Conservation (phyloP, 768 basidiomycete genomes). For the Tubosaeta sp. region DNA sequence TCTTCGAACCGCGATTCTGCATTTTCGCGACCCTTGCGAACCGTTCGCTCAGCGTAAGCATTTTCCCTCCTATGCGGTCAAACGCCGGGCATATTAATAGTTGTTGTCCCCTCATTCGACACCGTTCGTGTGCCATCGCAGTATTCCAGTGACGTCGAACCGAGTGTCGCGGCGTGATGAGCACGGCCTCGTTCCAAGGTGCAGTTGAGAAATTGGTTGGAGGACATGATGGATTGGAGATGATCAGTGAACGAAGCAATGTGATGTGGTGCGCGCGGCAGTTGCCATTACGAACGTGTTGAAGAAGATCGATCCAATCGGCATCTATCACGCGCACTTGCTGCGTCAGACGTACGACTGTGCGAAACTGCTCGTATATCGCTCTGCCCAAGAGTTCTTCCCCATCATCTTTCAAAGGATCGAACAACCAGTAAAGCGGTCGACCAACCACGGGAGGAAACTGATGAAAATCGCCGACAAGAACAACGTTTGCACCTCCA, state of each 20-base stretch:
- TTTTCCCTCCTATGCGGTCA: neutral
- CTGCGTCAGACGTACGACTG: neutral
- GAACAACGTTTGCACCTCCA: neutral
- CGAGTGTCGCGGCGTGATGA: conserved; percentile 37
- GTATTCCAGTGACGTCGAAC: conserved; percentile 37
- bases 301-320: neutral
- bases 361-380: neutral
- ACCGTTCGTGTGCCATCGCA: neutral
- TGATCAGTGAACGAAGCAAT: conserved; percentile 24
- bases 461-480: neutral
- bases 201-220: conserved; percentile 20
- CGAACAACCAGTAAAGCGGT: neutral
- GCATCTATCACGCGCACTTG: neutral
- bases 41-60: neutral
- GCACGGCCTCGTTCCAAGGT: conserved; percentile 33
- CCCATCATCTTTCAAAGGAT: neutral
- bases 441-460: neutral
- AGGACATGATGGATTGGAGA: conserved; percentile 12
- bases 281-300: conserved; percentile 13
- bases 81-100: neutral
- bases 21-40: neutral
- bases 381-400: neutral
- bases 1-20: neutral
- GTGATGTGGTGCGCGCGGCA: conserved; percentile 22
- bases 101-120: neutral